These are phyloP conservation scores for Dryas octopetala DNA, from an alignment of 306 rosid genomes.

Conservation along the genomic window DNA sequence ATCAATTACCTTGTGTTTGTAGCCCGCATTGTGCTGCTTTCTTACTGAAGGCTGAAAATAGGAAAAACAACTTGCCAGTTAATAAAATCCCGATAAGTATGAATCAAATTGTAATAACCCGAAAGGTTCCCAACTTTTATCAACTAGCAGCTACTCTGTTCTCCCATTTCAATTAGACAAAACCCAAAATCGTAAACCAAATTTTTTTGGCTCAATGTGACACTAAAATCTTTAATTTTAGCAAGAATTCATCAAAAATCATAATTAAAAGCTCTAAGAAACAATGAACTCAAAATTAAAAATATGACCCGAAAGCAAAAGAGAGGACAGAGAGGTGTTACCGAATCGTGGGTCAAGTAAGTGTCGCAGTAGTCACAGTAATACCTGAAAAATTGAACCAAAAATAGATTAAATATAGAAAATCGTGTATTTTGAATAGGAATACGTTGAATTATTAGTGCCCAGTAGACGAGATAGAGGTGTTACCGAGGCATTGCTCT, in stretches of 20 bases:
- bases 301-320: background rate
- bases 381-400: constrained; percentile 42
- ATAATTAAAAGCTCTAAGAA: background rate
- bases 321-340: constrained; percentile 20
- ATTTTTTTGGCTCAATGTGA: background rate
- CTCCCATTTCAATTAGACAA: background rate
- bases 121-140: background rate
- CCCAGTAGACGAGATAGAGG: background rate
- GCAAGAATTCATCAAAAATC: background rate
- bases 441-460: background rate
- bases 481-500: constrained; percentile 28
- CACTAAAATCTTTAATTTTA: background rate
- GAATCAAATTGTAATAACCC: background rate
- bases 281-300: background rate
- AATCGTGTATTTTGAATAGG: background rate
- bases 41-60: constrained; percentile 88
- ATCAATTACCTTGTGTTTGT: constrained; percentile 79
- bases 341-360: constrained; percentile 85
- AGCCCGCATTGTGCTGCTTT: constrained; percentile 98
- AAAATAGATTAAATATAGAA: background rate
- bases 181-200: background rate
- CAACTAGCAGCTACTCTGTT: background rate
- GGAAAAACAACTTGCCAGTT: constrained; percentile 8
- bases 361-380: constrained; percentile 92
- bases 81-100: too few species aligned